A percentile compares a stretch with the other conserved stretches of the same genome.
These are phyloP conservation scores for Letharia lupina DNA, from an alignment of 495 filamentous ascomycete genomes.

Conservation along the genomic window DNA sequence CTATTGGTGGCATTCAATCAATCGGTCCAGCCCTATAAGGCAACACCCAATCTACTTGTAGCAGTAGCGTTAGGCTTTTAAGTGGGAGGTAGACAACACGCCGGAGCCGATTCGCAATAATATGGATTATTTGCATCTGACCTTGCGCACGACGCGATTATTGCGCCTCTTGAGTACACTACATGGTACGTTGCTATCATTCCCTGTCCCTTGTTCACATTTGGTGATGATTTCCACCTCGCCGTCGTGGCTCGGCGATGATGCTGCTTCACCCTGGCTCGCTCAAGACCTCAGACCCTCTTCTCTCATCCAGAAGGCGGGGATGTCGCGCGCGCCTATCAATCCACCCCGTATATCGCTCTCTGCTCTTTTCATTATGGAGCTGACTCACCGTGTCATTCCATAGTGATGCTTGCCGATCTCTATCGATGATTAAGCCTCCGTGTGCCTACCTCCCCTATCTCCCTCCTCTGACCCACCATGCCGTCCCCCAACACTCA, in stretches of 20 bases:
- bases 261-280: constrained; percentile 5
- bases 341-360: not conserved
- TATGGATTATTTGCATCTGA: constrained; percentile 5
- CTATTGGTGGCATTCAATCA: no score
- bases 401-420: constrained; percentile 9
- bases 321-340: constrained; percentile 12
- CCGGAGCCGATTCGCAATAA: constrained; percentile 5
- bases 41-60: no score
- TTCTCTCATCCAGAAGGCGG: constrained; percentile 8
- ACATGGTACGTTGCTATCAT: constrained; percentile 13
- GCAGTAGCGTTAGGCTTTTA: not conserved
- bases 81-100: not conserved
- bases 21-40: no score
- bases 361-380: not conserved
- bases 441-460: constrained; percentile 9
- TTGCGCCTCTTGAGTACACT: constrained; percentile 12
- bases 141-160: constrained; percentile 18
- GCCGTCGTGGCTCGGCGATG: constrained; percentile 1
- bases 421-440: constrained; percentile 15
- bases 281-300: constrained; percentile 9
- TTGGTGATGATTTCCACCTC: not conserved
- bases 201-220: not conserved
- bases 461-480: constrained; percentile 6
- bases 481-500: constrained; percentile 21
- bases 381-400: constrained; percentile 4